Evolutionary conservation across 176 grass and related monocot species (phyloP).

Genomic region (Saccharum spontaneum): DNA sequence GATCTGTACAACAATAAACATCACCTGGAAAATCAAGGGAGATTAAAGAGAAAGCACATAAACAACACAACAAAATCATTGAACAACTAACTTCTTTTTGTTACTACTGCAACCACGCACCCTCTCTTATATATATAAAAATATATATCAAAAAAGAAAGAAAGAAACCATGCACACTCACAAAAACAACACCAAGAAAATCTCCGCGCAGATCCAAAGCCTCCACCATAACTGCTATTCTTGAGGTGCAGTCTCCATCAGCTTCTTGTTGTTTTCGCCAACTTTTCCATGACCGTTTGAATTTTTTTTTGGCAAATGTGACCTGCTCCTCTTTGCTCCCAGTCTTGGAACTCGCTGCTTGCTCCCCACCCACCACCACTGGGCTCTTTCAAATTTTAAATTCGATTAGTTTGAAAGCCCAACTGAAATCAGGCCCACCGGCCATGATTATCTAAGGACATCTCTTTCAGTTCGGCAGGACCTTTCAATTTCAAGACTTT

Average conservation of each 20-base stretch:
- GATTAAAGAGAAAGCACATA: no score
- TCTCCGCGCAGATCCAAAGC: constrained; percentile 29
- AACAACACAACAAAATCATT: no score
- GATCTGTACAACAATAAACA: no score
- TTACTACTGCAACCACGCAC: neutral
- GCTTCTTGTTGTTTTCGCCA: neutral
- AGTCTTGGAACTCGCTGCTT: constrained; percentile 40
- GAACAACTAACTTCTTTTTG: no score
- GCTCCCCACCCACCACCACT: constrained; percentile 61
- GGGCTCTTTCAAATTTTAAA: constrained; percentile 25
- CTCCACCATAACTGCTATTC: constrained; percentile 33
- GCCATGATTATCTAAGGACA: neutral
- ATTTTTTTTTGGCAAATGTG: constrained; percentile 19
- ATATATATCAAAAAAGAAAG: no score
- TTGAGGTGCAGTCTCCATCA: constrained; percentile 45
- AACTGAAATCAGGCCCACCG: constrained; percentile 27
- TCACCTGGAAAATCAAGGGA: no score
- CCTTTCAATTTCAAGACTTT: neutral
- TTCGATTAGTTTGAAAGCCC: constrained; percentile 8
- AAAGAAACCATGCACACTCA: no score
- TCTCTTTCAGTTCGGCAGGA: neutral
- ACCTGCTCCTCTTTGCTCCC: constrained; percentile 43
- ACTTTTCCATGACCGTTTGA: neutral
- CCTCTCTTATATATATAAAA: neutral
- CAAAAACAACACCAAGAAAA: constrained; percentile 41